Conservation (phyloP, 768 basidiomycete genomes). For the Naematelia aurantialba region DNA sequence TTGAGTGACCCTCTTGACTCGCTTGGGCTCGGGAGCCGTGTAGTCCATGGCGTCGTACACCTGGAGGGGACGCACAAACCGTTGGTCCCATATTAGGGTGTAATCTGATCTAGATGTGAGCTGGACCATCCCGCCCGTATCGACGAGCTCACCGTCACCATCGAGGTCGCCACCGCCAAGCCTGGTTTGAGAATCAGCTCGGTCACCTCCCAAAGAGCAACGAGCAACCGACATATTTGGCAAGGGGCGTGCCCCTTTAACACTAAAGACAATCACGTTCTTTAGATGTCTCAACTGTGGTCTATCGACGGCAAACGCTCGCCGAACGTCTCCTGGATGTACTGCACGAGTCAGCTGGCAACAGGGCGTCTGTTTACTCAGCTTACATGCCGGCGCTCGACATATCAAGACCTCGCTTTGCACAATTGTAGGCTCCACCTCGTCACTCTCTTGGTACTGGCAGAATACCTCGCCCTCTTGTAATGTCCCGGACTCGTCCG, state of each 20-base stretch:
- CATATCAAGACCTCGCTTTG: slow-evolving; percentile 36
- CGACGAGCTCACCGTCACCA: slow-evolving; percentile 30
- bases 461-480: slow-evolving; percentile 46
- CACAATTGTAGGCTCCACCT: slow-evolving; percentile 25
- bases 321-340: slow-evolving; percentile 43
- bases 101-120: slow-evolving; percentile 28
- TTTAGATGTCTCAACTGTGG: slow-evolving; percentile 43
- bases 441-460: slow-evolving; percentile 39
- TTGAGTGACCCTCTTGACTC: slow-evolving; percentile 35
- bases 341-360: slow-evolving; percentile 4
- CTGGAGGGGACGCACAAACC: slow-evolving; percentile 33
- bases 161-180: slow-evolving; percentile 49
- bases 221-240: slow-evolving; percentile 36
- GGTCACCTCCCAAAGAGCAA: neutral
- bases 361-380: neutral
- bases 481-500: slow-evolving; percentile 43
- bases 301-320: slow-evolving; percentile 40
- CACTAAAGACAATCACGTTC: slow-evolving; percentile 49
- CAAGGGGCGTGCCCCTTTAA: slow-evolving; percentile 37
- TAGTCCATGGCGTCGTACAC: slow-evolving; percentile 43
- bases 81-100: slow-evolving; percentile 48
- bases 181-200: slow-evolving; percentile 20
- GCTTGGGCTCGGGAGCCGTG: slow-evolving; percentile 33
- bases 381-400: slow-evolving; percentile 46
- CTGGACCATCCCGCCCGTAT: neutral